Evolutionary conservation across 2,329 filamentous ascomycete species (phyloP).

Genomic region (Talaromyces sp.): DNA sequence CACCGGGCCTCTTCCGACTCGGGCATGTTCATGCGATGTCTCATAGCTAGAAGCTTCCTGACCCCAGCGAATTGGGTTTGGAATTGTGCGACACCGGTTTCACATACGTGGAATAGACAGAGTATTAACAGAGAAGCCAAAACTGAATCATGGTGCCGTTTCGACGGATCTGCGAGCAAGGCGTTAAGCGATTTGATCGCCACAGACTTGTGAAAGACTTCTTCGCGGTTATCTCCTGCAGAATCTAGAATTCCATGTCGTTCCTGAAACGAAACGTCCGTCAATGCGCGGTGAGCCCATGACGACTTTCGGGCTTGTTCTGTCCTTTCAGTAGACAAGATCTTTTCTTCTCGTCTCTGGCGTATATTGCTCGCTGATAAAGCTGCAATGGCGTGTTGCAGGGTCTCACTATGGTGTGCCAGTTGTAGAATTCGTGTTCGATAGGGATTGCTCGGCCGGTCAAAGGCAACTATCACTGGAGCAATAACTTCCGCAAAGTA

Average conservation of each 20-base stretch:
- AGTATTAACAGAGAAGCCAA: slow-evolving; percentile 82
- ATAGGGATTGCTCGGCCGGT: slow-evolving; percentile 81
- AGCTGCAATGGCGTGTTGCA: slow-evolving; percentile 91
- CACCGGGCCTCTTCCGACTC: slow-evolving; percentile 67
- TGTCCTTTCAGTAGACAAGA: slow-evolving; percentile 53
- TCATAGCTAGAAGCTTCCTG: slow-evolving; percentile 79
- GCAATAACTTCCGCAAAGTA: slow-evolving; percentile 94
- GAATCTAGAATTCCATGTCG: slow-evolving; percentile 42
- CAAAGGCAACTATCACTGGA: slow-evolving; percentile 86
- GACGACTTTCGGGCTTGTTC: slow-evolving; percentile 50
- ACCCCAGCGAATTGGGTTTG: slow-evolving; percentile 91
- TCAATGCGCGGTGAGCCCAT: slow-evolving; percentile 44
- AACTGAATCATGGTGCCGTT: slow-evolving; percentile 79
- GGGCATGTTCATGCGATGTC: slow-evolving; percentile 59
- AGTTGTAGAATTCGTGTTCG: slow-evolving; percentile 76
- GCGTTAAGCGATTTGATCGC: slow-evolving; percentile 80
- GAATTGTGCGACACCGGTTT: slow-evolving; percentile 89
- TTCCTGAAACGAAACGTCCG: slow-evolving; percentile 36
- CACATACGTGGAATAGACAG: slow-evolving; percentile 89
- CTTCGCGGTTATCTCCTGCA: slow-evolving; percentile 66
- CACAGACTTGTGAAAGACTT: slow-evolving; percentile 78
- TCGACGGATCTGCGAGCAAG: slow-evolving; percentile 72
- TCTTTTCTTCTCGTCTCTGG: slow-evolving; percentile 64
- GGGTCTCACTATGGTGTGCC: slow-evolving; percentile 70
- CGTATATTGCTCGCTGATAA: slow-evolving; percentile 84